A percentile compares a stretch with the other conserved stretches of the same genome.
Conservation (phyloP, 2,329 filamentous ascomycete genomes). For the Ophiosphaerella korrae region DNA sequence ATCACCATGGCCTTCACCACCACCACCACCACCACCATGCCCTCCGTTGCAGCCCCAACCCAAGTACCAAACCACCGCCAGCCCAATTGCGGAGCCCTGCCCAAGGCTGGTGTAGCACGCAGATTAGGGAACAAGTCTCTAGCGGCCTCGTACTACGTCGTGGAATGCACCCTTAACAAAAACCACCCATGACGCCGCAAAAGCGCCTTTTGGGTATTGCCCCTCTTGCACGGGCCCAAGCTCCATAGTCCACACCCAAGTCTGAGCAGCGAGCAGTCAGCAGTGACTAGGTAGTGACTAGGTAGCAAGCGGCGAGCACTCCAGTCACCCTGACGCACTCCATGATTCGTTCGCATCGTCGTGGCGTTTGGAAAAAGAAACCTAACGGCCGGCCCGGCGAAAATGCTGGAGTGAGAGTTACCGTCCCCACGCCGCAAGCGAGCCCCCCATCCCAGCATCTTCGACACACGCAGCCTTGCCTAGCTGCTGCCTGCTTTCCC, state of each 20-base stretch:
- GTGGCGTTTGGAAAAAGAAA: conserved; percentile 35
- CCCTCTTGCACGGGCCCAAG: conserved; percentile 26
- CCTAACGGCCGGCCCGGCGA: conserved; percentile 28
- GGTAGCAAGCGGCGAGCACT: conserved; percentile 9
- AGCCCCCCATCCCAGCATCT: conserved; percentile 11
- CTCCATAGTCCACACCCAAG: conserved; percentile 16
- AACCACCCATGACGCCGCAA: conserved; percentile 30
- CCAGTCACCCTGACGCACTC: conserved; percentile 35
- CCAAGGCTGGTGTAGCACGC: conserved; percentile 35
- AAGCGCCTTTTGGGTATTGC: conserved; percentile 21
- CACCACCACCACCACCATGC: too few species aligned
- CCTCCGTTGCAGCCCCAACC: too few species aligned
- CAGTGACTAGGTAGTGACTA: too few species aligned
- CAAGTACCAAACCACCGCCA: conserved; percentile 14
- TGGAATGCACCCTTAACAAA: conserved; percentile 27
- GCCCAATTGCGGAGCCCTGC: conserved; percentile 22
- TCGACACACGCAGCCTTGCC: neutral
- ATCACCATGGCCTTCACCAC: too few species aligned
- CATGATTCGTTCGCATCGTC: conserved; percentile 37
- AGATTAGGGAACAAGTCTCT: conserved; percentile 14
- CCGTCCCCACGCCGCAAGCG: conserved; percentile 35
- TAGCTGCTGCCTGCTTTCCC: conserved; percentile 11
- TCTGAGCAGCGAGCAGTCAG: too few species aligned
- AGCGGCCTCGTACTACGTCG: conserved; percentile 27
- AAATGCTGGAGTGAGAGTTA: conserved; percentile 20